Evolutionary conservation across 139 green algal species (phyloP), one percentile per base, ranked within the genome.

Genomic region (Tetradesmus obliquus): DNA sequence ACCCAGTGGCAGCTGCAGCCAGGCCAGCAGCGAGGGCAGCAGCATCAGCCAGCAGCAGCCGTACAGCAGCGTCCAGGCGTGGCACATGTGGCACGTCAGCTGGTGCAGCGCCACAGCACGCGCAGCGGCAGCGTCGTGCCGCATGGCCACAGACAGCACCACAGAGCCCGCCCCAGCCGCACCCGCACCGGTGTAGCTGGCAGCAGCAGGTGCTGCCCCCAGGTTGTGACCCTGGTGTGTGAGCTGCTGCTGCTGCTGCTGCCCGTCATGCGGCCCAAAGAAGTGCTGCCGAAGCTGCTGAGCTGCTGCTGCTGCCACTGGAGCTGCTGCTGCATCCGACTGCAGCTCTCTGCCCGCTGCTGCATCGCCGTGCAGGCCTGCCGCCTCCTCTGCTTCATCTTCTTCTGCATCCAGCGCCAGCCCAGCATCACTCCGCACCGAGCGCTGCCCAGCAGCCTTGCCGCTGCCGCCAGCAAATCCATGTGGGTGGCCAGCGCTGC

Each of bases 31-130:
- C 55, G 86, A 90, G 12, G 86, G 86, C 86, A 84, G 86, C 86
- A 90, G 86, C 86, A 90, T 90, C 86, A 83, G n/a, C 66, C 19
- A 83, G 86, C 86, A 90, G 86, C 86, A 90, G 86, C 86, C 69
- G 24, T 90, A 90, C 86, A 90, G 71, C 53, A 90, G 51, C 12
- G 32, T 54, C 86, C 86, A 90, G 2, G 86, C 71, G 12, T 90
- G 86, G 55, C 51, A 55, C 71, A 90, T 84, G 71, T 84, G 86
- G 58, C 86, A 90, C 22, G 86, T 90, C 60, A 90, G 53, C 86
- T 90, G 86, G 74, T 90, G 86, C 86, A 90, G 51, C 13, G 86
- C 86, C 24, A 82, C 6, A 62, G 66, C 85, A 9, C 57, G 53
- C 45, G 80, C 80, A 58, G 45, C 80, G 32, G 80, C 80, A 85